Evolutionary conservation across 2,329 filamentous ascomycete genomes (phyloP).

Genomic region (Aphanoascus verrucosus): DNA sequence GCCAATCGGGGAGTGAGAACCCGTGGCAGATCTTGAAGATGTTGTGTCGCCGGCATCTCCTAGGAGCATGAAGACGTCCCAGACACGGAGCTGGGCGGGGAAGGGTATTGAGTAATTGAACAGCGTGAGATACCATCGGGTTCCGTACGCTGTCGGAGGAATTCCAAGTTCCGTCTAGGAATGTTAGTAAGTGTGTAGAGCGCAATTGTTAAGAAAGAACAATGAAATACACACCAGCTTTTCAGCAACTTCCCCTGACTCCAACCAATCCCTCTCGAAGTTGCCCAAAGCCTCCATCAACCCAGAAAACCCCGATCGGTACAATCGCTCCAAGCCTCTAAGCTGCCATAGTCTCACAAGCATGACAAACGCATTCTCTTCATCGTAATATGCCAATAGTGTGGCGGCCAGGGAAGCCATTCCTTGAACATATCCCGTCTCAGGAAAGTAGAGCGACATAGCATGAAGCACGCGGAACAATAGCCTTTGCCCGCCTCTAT

Average conservation of each 20-base stretch:
- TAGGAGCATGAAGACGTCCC: slow-evolving; percentile 95
- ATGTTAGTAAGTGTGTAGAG: not conserved
- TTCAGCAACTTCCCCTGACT: slow-evolving; percentile 61
- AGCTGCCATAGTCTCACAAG: slow-evolving; percentile 87
- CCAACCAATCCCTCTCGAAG: slow-evolving; percentile 76
- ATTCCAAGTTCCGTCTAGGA: slow-evolving; percentile 63
- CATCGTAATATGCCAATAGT: slow-evolving; percentile 90
- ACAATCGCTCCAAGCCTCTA: slow-evolving; percentile 74
- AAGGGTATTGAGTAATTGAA: slow-evolving; percentile 98
- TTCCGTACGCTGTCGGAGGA: slow-evolving; percentile 84
- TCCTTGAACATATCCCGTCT: slow-evolving; percentile 91
- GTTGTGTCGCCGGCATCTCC: slow-evolving; percentile 55
- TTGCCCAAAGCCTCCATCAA: slow-evolving; percentile 77
- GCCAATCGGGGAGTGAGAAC: slow-evolving; percentile 21
- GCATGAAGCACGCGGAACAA: slow-evolving; percentile 88
- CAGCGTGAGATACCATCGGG: slow-evolving; percentile 90
- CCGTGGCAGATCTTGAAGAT: slow-evolving; percentile 17
- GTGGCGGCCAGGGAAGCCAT: slow-evolving; percentile 94
- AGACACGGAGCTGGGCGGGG: slow-evolving; percentile 82
- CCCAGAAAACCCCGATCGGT: slow-evolving; percentile 71
- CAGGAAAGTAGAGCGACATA: slow-evolving; percentile 79
- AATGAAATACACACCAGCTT: slow-evolving; percentile 56
- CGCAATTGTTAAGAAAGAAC: not conserved
- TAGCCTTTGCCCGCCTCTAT: slow-evolving; percentile 81
- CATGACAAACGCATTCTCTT: slow-evolving; percentile 92